These are phyloP conservation scores for Sparassis latifolia DNA, from an alignment of 1,284 basidiomycete genomes.

Conservation along the genomic window DNA sequence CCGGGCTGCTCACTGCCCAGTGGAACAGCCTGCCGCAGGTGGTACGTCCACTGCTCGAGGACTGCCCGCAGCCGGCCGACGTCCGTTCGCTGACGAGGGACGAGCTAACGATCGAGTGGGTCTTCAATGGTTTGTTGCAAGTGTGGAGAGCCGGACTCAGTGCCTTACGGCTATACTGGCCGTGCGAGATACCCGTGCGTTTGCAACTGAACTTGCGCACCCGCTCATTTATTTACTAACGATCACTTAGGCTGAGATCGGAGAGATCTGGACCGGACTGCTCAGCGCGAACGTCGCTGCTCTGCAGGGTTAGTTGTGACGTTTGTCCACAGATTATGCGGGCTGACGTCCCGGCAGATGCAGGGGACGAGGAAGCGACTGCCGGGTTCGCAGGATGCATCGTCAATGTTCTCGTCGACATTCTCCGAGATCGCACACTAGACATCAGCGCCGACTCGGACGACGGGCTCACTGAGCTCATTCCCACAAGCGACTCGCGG, in stretches of 20 bases:
- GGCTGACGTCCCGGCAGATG: slow-evolving; percentile 21
- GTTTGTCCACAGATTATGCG: background rate
- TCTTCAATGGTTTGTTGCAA: slow-evolving; percentile 45
- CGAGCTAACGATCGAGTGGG: slow-evolving; percentile 47
- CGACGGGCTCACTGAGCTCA: slow-evolving; percentile 10
- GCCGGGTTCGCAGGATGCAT: slow-evolving; percentile 35
- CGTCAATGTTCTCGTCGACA: slow-evolving; percentile 37
- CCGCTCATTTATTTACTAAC: too few species aligned
- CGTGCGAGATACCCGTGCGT: slow-evolving; percentile 36
- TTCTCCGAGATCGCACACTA: slow-evolving; percentile 48
- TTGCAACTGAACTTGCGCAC: background rate
- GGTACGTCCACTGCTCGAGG: slow-evolving; percentile 45
- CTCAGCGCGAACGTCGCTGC: slow-evolving; percentile 31
- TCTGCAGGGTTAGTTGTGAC: slow-evolving; percentile 18
- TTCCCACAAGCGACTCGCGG: background rate
- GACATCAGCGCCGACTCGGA: slow-evolving; percentile 33
- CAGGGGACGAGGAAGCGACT: slow-evolving; percentile 25
- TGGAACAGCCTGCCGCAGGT: slow-evolving; percentile 39
- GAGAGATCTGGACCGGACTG: slow-evolving; percentile 36
- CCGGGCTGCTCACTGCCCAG: slow-evolving; percentile 55
- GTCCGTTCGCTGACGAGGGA: slow-evolving; percentile 47
- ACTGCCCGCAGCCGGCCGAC: slow-evolving; percentile 44
- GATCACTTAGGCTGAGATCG: slow-evolving; percentile 27
- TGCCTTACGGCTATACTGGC: slow-evolving; percentile 34
- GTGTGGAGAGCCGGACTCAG: slow-evolving; percentile 49